A percentile compares a stretch with the other conserved stretches of the same genome.
phyloP scores from a whole-genome alignment of 2,329 filamentous ascomycete genomes.

The Claviceps spartinae region DNA sequence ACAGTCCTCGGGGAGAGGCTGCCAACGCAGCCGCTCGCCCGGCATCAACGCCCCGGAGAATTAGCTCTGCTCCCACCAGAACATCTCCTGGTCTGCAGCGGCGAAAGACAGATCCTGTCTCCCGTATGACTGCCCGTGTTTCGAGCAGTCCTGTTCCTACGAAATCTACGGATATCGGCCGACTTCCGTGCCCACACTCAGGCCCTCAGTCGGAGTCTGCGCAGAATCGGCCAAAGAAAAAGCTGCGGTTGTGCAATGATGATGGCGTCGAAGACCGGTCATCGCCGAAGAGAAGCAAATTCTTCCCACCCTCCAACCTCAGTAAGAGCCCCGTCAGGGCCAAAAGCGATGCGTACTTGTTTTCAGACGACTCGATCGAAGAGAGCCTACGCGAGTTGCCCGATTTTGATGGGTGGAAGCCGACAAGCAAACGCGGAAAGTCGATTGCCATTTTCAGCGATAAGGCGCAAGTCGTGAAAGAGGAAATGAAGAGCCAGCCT shows the following conservation, averaged over 20 bases:
- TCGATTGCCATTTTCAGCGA: constrained; percentile 34
- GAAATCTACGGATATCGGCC: constrained; percentile 6
- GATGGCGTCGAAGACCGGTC: constrained; percentile 15
- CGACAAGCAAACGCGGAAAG: constrained; percentile 20
- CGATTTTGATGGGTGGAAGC: constrained; percentile 36
- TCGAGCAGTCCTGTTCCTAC: constrained; percentile 10
- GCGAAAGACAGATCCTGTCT: constrained; percentile 38
- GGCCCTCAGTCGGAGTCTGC: constrained; percentile 11
- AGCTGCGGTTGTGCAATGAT: constrained; percentile 40
- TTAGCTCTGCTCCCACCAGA: constrained; percentile 11
- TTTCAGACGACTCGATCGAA: constrained; percentile 45
- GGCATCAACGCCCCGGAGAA: constrained; percentile 4
- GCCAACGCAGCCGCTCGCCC: constrained; percentile 3
- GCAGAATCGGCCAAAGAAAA: constrained; percentile 36
- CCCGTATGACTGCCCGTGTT: constrained; percentile 26
- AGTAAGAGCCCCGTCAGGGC: constrained; percentile 14
- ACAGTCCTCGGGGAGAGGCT: constrained; percentile 17
- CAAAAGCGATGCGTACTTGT: constrained; percentile 29
- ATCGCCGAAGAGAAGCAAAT: constrained; percentile 36
- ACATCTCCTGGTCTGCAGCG: constrained; percentile 29
- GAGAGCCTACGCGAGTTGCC: constrained; percentile 38
- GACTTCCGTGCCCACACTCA: constrained; percentile 4
- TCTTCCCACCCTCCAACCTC: constrained; percentile 29
- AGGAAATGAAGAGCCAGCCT: constrained; percentile 9
- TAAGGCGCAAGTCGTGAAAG: constrained; percentile 14